These are phyloP conservation scores for Bryopsis sp. DNA, from an alignment of 139 green algal species.

Conservation along the genomic window DNA sequence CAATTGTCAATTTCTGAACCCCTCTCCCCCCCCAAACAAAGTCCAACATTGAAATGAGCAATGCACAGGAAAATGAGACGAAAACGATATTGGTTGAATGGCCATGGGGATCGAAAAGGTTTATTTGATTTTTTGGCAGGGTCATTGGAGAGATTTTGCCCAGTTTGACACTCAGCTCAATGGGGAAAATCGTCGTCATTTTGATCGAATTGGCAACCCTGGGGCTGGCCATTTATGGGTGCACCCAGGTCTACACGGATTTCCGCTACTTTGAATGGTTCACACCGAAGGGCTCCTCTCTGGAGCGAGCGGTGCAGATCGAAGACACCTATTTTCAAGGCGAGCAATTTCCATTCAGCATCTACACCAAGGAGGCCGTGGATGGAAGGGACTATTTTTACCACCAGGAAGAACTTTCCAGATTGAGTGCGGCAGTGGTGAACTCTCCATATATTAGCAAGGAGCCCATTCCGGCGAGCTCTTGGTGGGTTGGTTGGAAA, in stretches of 20 bases:
- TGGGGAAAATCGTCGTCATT: slow-evolving; percentile 20
- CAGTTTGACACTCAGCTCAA: neutral
- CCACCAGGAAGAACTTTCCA: slow-evolving; percentile 28
- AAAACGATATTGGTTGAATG: neutral
- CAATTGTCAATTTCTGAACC: too few relatives aligned
- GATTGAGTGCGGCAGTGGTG: slow-evolving; percentile 1
- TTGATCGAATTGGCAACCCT: slow-evolving; percentile 21
- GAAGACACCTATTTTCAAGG: slow-evolving; percentile 28
- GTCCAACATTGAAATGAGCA: neutral
- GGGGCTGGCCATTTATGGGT: slow-evolving; percentile 29
- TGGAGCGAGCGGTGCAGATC: slow-evolving; percentile 23
- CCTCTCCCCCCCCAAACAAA: neutral
- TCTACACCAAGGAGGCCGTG: slow-evolving; percentile 21
- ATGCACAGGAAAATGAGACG: neutral
- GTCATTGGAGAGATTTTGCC: slow-evolving; percentile 18
- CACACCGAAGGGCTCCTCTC: slow-evolving; percentile 26
- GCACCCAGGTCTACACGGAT: slow-evolving; percentile 29
- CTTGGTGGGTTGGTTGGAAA: too few relatives aligned
- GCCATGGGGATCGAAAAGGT: neutral
- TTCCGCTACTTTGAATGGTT: slow-evolving; percentile 29
- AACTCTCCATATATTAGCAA: too few relatives aligned
- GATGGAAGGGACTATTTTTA: slow-evolving; percentile 29
- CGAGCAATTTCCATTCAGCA: slow-evolving; percentile 22
- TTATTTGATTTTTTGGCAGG: neutral
- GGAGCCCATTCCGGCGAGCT: too few relatives aligned